Conservation (phyloP, 2,329 filamentous ascomycete species). For the Botrytis porri region DNA sequence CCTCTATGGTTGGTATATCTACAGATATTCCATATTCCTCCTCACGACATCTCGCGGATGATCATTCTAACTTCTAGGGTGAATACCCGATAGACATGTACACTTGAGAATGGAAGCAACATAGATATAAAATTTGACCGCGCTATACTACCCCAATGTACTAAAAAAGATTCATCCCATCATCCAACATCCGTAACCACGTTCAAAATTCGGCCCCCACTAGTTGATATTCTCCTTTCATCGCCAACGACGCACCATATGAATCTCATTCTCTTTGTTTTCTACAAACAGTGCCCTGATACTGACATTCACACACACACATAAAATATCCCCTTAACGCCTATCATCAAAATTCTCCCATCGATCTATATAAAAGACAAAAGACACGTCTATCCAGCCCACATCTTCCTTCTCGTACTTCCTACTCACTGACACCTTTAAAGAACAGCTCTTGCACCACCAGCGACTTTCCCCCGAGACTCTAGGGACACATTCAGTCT, state of each 20-base stretch:
- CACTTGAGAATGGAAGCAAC: no score
- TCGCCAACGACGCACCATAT: not conserved
- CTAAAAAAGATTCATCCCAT: not conserved
- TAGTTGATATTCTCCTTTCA: not conserved
- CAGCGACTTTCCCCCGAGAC: not conserved
- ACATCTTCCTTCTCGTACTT: not conserved
- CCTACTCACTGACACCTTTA: not conserved
- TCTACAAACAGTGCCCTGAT: not conserved
- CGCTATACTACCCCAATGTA: not conserved
- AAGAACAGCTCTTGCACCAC: not conserved
- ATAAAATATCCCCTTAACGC: not conserved
- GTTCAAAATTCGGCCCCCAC: not conserved
- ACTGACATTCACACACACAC: no score
- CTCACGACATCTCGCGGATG: no score
- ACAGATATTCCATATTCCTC: no score
- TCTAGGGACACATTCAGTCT: not conserved
- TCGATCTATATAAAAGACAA: not conserved
- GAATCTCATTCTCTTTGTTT: not conserved
- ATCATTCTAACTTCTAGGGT: no score
- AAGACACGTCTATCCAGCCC: not conserved
- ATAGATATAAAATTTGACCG: no score
- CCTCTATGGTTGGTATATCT: no score
- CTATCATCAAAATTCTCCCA: not conserved
- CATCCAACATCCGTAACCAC: not conserved
- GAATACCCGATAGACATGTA: no score